These are phyloP conservation scores for Actinomucor elegans DNA, from an alignment of 371 early-diverging fungal genomes.

Conservation along the genomic window DNA sequence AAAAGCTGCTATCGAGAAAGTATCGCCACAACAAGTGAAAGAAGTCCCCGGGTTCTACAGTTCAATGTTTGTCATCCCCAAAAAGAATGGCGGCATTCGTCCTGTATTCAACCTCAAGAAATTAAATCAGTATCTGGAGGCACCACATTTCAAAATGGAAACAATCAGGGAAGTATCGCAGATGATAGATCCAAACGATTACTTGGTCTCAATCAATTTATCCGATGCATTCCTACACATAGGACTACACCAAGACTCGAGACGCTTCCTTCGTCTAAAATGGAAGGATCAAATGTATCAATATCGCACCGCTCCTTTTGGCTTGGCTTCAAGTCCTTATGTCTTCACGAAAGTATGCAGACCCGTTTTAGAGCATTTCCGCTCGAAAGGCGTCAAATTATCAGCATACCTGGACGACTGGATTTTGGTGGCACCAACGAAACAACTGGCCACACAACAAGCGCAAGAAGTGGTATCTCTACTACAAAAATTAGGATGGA, in stretches of 20 bases:
- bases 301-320: constrained; percentile 46
- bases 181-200: constrained; percentile 23
- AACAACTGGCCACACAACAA: not conserved
- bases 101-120: constrained; percentile 22
- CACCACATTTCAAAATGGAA: constrained; percentile 34
- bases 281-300: constrained; percentile 48
- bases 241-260: constrained; percentile 10
- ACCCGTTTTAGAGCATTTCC: constrained; percentile 29
- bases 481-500: constrained; percentile 2
- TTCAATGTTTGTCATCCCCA: constrained; percentile 24
- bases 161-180: constrained; percentile 14
- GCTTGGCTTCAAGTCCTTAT: constrained; percentile 43
- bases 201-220: constrained; percentile 31
- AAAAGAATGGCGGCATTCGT: constrained; percentile 23
- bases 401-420: constrained; percentile 7
- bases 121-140: constrained; percentile 19
- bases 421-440: constrained; percentile 1
- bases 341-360: constrained; percentile 40
- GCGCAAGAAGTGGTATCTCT: not conserved
- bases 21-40: not conserved
- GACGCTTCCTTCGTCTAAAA: constrained; percentile 38
- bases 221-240: constrained; percentile 33
- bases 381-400: constrained; percentile 11
- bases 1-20: not conserved
- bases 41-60: not conserved